Evolutionary conservation across 257 asterid species (phyloP), one percentile per base, ranked within the genome.

Genomic region (Gentiana dahurica): DNA sequence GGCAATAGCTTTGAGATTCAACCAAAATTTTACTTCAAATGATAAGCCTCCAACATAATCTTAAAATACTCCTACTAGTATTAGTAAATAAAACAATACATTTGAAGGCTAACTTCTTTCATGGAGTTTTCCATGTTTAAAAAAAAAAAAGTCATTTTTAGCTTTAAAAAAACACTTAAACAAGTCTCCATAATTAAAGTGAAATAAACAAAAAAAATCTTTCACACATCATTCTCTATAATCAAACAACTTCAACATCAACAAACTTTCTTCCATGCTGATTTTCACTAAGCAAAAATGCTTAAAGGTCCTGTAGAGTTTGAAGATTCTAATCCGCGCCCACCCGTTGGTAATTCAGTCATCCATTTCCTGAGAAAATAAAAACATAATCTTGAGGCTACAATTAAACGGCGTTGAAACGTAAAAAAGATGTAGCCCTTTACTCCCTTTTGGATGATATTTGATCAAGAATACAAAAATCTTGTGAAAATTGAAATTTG

Each of bases 261-360:
- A n/a, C 45, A 24, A 24, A 24, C 24, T 24, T 24, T 24, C 34
- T 49, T 12, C 12, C 67, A 51, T 24, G 46, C 36, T 34, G n/a
- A 58, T 54, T 53, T 49, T 12, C 36, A n/a, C 74, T 82, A 86
- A 0, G 87, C 95, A 49, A 77, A 81, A 67, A 86, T 81, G 79
- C 95, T 77, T 57, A 86, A 60, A 3, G 80, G 76, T 46, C 96
- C 96, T 6, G 94, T 58, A 71, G 75, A 85, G 68, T 78, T 82
- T 45, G 96, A 82, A 11, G 96, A 84, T 69, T 79, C 93, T n/a
- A 87, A 85, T 65, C 96, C 93, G 7, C 94, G 87, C 67, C 78
- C 89, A 7, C 74, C 82, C 13, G 81, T 82, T 57, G 84, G 89
- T 53, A 87, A 70, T 60, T 94, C 96, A 12, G 89, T 84, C 4